Evolutionary conservation across 768 basidiomycete species (phyloP), one percentile per base, ranked within the genome.

Genomic region (Pilatotrama ljubarskyi): DNA sequence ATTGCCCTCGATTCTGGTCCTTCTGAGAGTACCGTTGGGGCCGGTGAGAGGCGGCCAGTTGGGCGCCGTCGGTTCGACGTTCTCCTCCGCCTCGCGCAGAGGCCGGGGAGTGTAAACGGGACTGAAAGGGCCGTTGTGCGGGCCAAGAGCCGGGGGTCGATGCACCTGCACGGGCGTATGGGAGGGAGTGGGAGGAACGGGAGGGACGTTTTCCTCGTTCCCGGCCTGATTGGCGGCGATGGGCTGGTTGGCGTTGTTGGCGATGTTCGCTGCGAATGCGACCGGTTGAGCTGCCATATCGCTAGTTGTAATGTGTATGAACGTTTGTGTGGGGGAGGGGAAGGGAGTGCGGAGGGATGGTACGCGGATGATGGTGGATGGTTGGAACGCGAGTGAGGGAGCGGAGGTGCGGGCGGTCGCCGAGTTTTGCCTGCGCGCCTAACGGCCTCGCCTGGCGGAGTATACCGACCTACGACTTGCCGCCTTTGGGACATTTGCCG

Each of bases 181-280:
- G 4, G 17, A 13, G 11, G n/a, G 52, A n/a, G 4, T 32, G 52
- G 15, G 15, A 10, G 51, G 41, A n/a, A 17, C 17, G 14, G 51
- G 51, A 42, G 40, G 24, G 25, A 53, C 32, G 52, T 53, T 53
- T n/a, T 53, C 52, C n/a, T 53, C 29, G 26, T 53, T 53, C 3
- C 41, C 41, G n/a, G 14, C 17, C 25, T 29, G 36, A n/a, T 26
- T 15, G 25, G 8, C 22, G 8, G 41, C 26, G n/a, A 18, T 29
- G 18, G 10, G 17, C 25, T 40, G 52, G 26, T 53, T 32, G 17
- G 10, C 10, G 25, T 24, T 13, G 9, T 13, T 17, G 22, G 17
- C 24, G 13, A 41, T 37, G 25, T 7, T 22, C 4, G 37, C 38
- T 15, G 8, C n/a, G 24, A 29, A 13, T n/a, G 25, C 14, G 3